These are phyloP conservation scores for Aotearoamyces nothofagi DNA, from an alignment of 2,329 filamentous ascomycete species.

Conservation along the genomic window DNA sequence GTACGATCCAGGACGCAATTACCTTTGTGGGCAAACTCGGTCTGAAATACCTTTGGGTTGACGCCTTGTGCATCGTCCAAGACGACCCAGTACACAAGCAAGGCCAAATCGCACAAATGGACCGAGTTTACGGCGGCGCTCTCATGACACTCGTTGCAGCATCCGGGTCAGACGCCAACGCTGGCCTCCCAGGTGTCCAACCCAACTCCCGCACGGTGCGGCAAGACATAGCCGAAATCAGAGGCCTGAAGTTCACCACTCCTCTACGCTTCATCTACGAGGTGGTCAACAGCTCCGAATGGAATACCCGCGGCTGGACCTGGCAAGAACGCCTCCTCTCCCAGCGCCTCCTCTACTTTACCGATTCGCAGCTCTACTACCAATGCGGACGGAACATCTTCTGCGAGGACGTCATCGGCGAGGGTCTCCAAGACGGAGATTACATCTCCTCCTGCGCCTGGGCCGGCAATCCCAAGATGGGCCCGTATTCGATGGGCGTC, in stretches of 20 bases:
- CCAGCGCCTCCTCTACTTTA: not conserved
- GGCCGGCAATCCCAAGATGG: no score
- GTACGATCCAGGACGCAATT: not conserved
- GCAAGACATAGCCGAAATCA: not conserved
- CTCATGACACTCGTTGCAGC: conserved; percentile 1
- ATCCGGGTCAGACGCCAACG: not conserved
- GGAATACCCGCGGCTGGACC: not conserved
- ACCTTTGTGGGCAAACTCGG: not conserved
- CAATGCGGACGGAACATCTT: no score
- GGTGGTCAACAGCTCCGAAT: not conserved
- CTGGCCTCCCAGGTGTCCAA: conserved; percentile 1
- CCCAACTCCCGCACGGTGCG: not conserved
- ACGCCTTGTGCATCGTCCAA: not conserved
- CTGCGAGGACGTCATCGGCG: no score
- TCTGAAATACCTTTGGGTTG: conserved; percentile 1
- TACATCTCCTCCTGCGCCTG: no score
- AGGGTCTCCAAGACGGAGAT: no score
- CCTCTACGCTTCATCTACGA: no score
- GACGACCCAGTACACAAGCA: not conserved
- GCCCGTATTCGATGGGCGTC: no score
- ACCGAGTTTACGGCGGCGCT: not conserved
- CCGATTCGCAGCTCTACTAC: conserved; percentile 1
- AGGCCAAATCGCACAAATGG: not conserved
- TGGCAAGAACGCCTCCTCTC: not conserved
- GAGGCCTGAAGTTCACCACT: not conserved